Percentiles rank a stretch among this genome's conserved stretches.
Evolutionary conservation across 2,329 filamentous ascomycete genomes (phyloP).

Genomic region (Nigrospora oryzae): DNA sequence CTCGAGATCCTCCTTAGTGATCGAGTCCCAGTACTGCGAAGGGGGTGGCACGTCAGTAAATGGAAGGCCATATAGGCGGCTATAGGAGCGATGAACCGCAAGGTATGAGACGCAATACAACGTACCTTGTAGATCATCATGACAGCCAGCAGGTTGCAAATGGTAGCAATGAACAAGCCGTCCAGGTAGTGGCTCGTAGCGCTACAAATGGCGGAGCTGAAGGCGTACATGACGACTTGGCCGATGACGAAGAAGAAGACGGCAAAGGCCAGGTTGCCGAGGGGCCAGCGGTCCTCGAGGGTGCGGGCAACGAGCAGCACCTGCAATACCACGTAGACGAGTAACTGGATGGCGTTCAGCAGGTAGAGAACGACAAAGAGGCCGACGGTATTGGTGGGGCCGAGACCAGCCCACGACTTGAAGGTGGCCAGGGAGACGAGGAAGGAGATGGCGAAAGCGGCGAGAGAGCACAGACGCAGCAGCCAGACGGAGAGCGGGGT

Average conservation of each 20-base stretch:
- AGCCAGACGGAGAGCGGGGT: constrained; percentile 92
- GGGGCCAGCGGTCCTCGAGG: constrained; percentile 88
- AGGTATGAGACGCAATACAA: constrained; percentile 1
- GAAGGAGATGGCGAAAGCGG: constrained; percentile 80
- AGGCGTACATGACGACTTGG: constrained; percentile 86
- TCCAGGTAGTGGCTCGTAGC: constrained; percentile 87
- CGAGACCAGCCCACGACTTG: constrained; percentile 80
- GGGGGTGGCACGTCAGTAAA: constrained; percentile 17
- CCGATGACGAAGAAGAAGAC: constrained; percentile 86
- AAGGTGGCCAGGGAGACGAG: constrained; percentile 87
- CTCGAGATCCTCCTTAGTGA: constrained; percentile 95
- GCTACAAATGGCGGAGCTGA: constrained; percentile 78
- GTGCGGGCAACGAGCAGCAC: constrained; percentile 82
- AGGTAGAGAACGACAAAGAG: constrained; percentile 90
- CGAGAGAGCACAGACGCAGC: constrained; percentile 66
- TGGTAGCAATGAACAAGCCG: constrained; percentile 86
- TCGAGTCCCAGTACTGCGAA: constrained; percentile 91
- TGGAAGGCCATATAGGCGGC: constrained; percentile 3
- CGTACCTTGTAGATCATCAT: constrained; percentile 99
- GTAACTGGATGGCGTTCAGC: constrained; percentile 77
- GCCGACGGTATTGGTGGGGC: constrained; percentile 77
- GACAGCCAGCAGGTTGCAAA: constrained; percentile 86
- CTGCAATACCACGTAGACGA: constrained; percentile 82
- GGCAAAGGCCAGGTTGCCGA: constrained; percentile 86
- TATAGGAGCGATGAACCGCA: background rate